Conservation (phyloP, 1,139 yeast genomes). For the Pichia sp. region DNA sequence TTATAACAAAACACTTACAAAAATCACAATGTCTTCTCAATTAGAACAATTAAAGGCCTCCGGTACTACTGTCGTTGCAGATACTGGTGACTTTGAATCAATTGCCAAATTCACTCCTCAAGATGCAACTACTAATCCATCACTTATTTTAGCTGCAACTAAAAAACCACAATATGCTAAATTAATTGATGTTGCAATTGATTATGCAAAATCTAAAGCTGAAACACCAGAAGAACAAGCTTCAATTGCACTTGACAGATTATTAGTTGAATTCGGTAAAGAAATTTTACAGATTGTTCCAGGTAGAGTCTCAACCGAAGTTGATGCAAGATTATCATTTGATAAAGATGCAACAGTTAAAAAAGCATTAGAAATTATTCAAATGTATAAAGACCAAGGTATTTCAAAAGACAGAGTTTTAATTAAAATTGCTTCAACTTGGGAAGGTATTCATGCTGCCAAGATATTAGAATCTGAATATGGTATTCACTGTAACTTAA, state of each 20-base stretch:
- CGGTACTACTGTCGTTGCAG: constrained; percentile 95
- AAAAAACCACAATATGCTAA: constrained; percentile 85
- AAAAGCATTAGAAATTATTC: constrained; percentile 87
- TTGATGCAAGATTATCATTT: constrained; percentile 95
- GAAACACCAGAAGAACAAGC: constrained; percentile 57
- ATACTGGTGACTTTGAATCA: constrained; percentile 97
- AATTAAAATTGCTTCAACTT: constrained; percentile 96
- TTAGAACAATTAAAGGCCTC: constrained; percentile 84
- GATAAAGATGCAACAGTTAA: constrained; percentile 88
- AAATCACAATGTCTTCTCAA: constrained; percentile 30
- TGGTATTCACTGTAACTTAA: constrained; percentile 92
- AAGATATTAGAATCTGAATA: constrained; percentile 86
- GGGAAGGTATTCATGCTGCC: constrained; percentile 99
- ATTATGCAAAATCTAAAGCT: constrained; percentile 68
- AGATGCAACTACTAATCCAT: constrained; percentile 99
- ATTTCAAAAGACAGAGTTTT: constrained; percentile 82
- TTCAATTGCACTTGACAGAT: constrained; percentile 77
- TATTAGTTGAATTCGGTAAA: constrained; percentile 93
- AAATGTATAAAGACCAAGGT: constrained; percentile 76
- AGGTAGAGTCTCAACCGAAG: constrained; percentile 99
- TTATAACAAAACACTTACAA: no score
- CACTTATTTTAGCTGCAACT: constrained; percentile 92
- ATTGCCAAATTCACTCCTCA: constrained; percentile 98
- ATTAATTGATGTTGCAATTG: constrained; percentile 86
- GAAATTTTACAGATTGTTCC: constrained; percentile 93